Percentiles rank a stretch among this genome's conserved stretches.
Conservation (phyloP, 306 rosid genomes). For the Cicer yamashitae region DNA sequence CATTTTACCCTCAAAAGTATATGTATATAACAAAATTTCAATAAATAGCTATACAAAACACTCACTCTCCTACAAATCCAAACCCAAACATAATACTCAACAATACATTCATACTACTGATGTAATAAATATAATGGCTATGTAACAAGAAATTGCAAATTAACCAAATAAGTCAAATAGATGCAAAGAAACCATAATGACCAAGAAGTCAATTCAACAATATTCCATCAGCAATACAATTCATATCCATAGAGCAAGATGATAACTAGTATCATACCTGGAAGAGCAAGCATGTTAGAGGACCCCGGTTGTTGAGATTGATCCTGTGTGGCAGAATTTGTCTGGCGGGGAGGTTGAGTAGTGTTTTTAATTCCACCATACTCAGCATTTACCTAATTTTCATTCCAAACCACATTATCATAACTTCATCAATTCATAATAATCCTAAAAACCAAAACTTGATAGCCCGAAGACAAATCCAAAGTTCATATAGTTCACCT, state of each 20-base stretch:
- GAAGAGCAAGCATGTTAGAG: slow-evolving; percentile 75
- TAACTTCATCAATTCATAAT: not conserved
- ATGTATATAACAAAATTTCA: not conserved
- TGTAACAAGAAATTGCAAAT: not conserved
- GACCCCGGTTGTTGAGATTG: slow-evolving; percentile 56
- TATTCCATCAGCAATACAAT: not conserved
- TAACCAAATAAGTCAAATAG: not conserved
- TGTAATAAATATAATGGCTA: not conserved
- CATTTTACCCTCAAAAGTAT: not conserved
- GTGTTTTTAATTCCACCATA: slow-evolving; percentile 67
- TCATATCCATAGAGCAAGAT: not conserved
- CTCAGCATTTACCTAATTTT: slow-evolving; percentile 66
- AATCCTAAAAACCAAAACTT: not conserved
- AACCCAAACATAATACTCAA: not conserved
- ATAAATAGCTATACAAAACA: not conserved
- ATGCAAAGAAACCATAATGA: not conserved
- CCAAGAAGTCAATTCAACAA: not conserved
- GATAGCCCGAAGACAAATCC: not conserved
- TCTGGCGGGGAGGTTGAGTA: slow-evolving; percentile 56
- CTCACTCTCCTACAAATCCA: not conserved
- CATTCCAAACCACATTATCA: slow-evolving; percentile 29
- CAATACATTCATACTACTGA: not conserved
- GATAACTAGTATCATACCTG: slow-evolving; percentile 54
- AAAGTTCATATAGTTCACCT: not conserved
- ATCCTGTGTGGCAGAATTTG: slow-evolving; percentile 47